Percentiles rank a stretch among this genome's conserved stretches.
phyloP scores from a whole-genome alignment of 106 monocot species.

The Dendrobium officinale region DNA sequence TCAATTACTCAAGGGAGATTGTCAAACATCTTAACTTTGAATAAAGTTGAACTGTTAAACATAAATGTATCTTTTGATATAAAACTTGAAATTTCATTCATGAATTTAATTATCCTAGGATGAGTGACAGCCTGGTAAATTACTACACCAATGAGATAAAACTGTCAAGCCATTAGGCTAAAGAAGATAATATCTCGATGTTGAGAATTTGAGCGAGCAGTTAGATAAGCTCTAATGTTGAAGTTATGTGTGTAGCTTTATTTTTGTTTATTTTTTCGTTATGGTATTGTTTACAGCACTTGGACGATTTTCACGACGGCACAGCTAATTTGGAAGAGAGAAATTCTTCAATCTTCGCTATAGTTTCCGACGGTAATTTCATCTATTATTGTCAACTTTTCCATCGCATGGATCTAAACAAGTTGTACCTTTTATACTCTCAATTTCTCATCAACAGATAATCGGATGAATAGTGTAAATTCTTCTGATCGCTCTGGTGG shows the following conservation, averaged over 20 bases:
- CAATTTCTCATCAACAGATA: slow-evolving; percentile 11
- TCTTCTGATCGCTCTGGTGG: not conserved
- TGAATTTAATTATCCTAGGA: too few relatives aligned
- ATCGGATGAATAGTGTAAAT: slow-evolving; percentile 13
- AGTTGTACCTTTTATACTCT: not conserved
- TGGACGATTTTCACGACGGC: slow-evolving; percentile 27
- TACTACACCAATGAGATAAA: too few relatives aligned
- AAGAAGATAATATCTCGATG: too few relatives aligned
- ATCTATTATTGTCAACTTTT: not conserved
- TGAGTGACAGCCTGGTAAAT: too few relatives aligned
- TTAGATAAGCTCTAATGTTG: too few relatives aligned
- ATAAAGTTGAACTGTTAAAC: too few relatives aligned
- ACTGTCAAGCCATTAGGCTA: too few relatives aligned
- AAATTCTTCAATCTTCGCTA: slow-evolving; percentile 32
- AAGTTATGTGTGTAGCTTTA: too few relatives aligned
- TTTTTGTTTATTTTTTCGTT: not conserved
- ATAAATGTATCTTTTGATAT: too few relatives aligned
- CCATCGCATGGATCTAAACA: not conserved
- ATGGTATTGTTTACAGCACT: slow-evolving; percentile 20
- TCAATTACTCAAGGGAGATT: not conserved
- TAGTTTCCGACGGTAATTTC: slow-evolving; percentile 25
- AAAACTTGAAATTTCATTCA: too few relatives aligned
- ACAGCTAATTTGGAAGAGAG: slow-evolving; percentile 28
- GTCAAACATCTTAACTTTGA: too few relatives aligned
- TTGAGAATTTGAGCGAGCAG: too few relatives aligned